Evolutionary conservation across 78 protist species (phyloP), one percentile per base, ranked within the genome.

Genomic region (Dictyostelium brefeldianum): DNA sequence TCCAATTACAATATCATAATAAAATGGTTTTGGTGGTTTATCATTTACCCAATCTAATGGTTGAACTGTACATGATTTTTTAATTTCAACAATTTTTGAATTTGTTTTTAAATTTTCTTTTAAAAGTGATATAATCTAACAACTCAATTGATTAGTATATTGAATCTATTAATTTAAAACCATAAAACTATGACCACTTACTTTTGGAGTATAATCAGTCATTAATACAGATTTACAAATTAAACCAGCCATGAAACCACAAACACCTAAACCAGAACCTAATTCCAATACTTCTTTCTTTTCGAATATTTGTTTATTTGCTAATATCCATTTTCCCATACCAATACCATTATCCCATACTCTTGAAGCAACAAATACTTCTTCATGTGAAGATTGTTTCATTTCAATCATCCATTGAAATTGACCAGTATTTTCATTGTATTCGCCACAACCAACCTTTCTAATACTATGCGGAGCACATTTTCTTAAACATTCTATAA

Each of bases 291-390:
- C 91, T 11, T 84, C 91, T 25, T 56, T 48, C 3, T 82, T 82
- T 47, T 36, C 51, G 20, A 84, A 84, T 12, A 71, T 84, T 53
- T 29, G 22, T 59, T 78, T 41, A 27, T 84, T 84, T 48, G 53
- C 91, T 22, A 84, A 46, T 15, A 84, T 46, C 91, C 91, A 84
- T 51, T 57, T 74, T 11, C 78, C 36, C 8, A 84, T 46, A 10
- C 91, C 91, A 51, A 84, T 84, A 43, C 91, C 91, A 18, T 43
- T 59, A 46, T 84, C 91, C 91, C 91, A 84, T n/a, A 84, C 82
- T 53, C 82, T 74, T 75, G 77, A 84, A 4, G 77, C 91, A 5
- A 84, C 91, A 59, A 59, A 59, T n/a, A 84, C 91, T 54, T 74
- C 81, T 4, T 84, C 41, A 56, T 43, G 59, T 31, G 31, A 56